Conservation (phyloP, 345 rosid genomes). For the Triadica sebifera region DNA sequence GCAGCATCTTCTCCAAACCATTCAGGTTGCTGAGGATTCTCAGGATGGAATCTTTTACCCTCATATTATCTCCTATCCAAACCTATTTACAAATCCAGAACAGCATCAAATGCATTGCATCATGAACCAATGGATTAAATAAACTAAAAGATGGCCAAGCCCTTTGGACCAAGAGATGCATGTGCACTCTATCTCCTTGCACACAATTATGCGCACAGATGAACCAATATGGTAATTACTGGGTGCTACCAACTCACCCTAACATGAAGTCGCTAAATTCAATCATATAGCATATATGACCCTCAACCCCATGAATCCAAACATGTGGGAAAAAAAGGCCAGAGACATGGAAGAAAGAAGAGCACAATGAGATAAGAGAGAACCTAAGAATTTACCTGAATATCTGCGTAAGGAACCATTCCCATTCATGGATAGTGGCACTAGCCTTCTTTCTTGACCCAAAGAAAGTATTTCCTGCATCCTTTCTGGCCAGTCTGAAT, state of each 20-base stretch:
- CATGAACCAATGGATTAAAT: not conserved
- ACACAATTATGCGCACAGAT: not conserved
- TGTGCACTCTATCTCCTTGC: no score
- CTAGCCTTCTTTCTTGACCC: slow-evolving; percentile 53
- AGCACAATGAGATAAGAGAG: not conserved
- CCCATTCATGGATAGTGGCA: slow-evolving; percentile 49
- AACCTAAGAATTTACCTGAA: slow-evolving; percentile 40
- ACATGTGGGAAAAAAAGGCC: not conserved
- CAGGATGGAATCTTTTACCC: not conserved
- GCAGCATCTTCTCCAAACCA: slow-evolving; percentile 11
- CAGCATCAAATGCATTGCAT: not conserved
- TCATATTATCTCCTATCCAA: slow-evolving; percentile 18
- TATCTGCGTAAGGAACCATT: slow-evolving; percentile 49
- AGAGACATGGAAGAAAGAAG: not conserved
- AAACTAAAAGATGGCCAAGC: not conserved
- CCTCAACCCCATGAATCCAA: not conserved
- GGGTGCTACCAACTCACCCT: not conserved
- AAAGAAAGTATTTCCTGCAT: slow-evolving; percentile 58
- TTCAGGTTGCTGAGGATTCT: slow-evolving; percentile 7
- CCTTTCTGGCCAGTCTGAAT: slow-evolving; percentile 81
- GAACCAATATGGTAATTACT: not conserved
- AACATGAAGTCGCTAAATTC: not conserved
- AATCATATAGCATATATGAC: not conserved
- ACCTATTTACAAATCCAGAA: slow-evolving; percentile 5
- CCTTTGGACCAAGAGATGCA: not conserved